Conservation (phyloP, 2,329 filamentous ascomycete genomes). For the Phyllosticta citriasiana region DNA sequence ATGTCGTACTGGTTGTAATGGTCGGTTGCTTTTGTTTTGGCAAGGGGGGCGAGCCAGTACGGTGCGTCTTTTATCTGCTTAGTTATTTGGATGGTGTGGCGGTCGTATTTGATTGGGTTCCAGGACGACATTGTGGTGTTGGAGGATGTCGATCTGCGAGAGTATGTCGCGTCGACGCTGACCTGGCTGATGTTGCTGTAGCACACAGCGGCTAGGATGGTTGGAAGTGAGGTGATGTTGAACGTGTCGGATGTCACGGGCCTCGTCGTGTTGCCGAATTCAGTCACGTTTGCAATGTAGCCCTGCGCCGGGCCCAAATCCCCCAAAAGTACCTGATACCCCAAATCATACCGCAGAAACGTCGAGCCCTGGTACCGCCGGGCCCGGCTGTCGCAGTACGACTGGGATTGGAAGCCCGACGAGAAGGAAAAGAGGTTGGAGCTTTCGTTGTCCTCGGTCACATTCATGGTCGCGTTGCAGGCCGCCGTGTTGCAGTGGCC, state of each 20-base stretch:
- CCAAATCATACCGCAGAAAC: background rate
- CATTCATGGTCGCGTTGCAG: constrained; percentile 3
- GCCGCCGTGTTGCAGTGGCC: background rate
- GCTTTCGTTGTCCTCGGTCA: background rate
- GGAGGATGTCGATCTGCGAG: background rate
- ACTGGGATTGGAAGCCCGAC: background rate
- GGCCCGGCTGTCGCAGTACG: background rate
- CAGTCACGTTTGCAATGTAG: background rate
- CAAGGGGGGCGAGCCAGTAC: constrained; percentile 1
- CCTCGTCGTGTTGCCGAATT: background rate
- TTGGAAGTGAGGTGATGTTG: constrained; percentile 1
- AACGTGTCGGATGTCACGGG: background rate
- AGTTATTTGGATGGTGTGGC: background rate
- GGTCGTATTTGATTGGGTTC: constrained; percentile 4
- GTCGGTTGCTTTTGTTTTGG: background rate
- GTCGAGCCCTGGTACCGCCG: background rate
- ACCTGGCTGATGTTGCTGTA: constrained; percentile 2
- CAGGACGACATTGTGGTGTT: background rate
- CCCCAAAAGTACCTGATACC: background rate
- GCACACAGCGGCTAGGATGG: background rate
- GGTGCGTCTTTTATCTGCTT: background rate
- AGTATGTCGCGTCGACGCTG: constrained; percentile 1
- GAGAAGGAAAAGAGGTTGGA: background rate
- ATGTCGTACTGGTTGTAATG: constrained; percentile 7
- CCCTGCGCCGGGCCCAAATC: background rate